Evolutionary conservation across 2,329 filamentous ascomycete species (phyloP), one percentile per base, ranked within the genome.

Genomic region (Ramularia collo-cygni): DNA sequence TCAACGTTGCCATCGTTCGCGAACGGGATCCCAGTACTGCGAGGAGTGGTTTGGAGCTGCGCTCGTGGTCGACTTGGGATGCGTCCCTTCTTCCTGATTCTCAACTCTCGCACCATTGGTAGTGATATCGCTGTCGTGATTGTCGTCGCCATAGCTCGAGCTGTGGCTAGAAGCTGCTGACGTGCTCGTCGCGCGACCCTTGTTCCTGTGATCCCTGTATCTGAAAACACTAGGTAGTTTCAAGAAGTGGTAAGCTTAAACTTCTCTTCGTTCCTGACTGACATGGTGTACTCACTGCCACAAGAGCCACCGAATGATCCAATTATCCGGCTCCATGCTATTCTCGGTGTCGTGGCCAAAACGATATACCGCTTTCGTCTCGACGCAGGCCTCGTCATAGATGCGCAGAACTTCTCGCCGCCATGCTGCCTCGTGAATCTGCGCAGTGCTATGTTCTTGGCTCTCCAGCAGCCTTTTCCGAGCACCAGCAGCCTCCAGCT

Each of bases 251-350:
- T n/a, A n/a, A n/a, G n/a, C n/a, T n/a, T n/a, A n/a, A n/a, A n/a
- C n/a, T n/a, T n/a, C n/a, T n/a, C n/a, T n/a, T n/a, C n/a, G n/a
- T n/a, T n/a, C n/a, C n/a, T 24, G 21, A 24, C 10, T 24, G 21
- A 6, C 21, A 24, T 24, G 6, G 10, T 24, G 10, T 24, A 10
- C 21, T 24, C 10, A 24, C 21, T 70, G 68, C 67, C 67, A 71
- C 4, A 71, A 57, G 37, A 65, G 64, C 68, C 68, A 70, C 17
- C 63, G 58, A n/a, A 67, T 68, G 33, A 70, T 65, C 67, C 67
- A 70, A 39, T 70, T 70, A 41, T 64, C 62, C 40, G 65, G 60
- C 26, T 58, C 60, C 9, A 59, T 55, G 28, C 59, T 59, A 27
- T 51, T 50, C 29, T 58, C 60, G 16, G 47, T 47, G 36, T 64